Conservation (phyloP, 192 early-diverging fungal species). For the Chytriomyces sp. region DNA sequence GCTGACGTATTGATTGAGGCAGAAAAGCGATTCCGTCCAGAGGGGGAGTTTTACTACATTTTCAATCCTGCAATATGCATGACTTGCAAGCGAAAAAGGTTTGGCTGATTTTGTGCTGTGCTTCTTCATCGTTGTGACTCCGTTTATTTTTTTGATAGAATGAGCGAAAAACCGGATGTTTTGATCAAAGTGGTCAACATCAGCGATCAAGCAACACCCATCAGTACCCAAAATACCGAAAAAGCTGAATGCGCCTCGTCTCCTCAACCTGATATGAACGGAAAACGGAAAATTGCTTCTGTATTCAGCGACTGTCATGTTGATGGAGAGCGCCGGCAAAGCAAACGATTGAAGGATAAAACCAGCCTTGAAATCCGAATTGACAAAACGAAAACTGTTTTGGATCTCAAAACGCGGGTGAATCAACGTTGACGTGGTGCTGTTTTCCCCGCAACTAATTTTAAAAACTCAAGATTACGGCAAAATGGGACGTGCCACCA, state of each 20-base stretch:
- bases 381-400: constrained; percentile 18
- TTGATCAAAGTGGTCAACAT: constrained; percentile 11
- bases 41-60: neutral
- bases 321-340: constrained; percentile 9
- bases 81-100: constrained; percentile 20
- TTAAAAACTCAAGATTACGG: neutral
- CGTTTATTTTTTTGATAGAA: neutral
- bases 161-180: constrained; percentile 10
- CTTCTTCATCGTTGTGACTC: neutral
- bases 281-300: neutral
- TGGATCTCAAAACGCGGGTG: constrained; percentile 25
- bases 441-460: neutral
- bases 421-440: neutral
- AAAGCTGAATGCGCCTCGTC: neutral
- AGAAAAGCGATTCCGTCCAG: neutral
- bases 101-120: neutral
- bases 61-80: constrained; percentile 12
- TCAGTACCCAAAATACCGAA: neutral
- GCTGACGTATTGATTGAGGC: constrained; percentile 18
- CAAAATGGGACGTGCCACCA: constrained; percentile 26
- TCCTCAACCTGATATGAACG: neutral
- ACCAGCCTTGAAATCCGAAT: constrained; percentile 13
- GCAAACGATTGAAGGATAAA: constrained; percentile 17
- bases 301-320: neutral
- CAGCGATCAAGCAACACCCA: neutral